Percentiles rank a stretch among this genome's conserved stretches.
Conservation (phyloP, 768 basidiomycete species). For the Boletus rex-veris region DNA sequence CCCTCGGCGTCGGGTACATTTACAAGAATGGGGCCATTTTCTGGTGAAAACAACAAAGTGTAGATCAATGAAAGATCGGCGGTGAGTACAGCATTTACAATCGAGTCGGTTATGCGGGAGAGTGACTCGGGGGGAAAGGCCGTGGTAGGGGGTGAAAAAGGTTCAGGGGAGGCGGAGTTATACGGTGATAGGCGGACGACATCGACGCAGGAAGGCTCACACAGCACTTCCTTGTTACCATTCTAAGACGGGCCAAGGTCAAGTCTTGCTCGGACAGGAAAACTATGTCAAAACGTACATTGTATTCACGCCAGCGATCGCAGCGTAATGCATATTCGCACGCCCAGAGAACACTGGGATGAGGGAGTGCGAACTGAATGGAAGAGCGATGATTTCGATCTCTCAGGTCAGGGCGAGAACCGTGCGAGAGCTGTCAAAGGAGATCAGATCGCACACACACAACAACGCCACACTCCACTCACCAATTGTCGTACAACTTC, state of each 20-base stretch:
- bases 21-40: slow-evolving; percentile 50
- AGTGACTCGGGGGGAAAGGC: slow-evolving; percentile 41
- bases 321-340: slow-evolving; percentile 65
- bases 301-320: slow-evolving; percentile 56
- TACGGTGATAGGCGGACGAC: slow-evolving; percentile 26
- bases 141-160: slow-evolving; percentile 26
- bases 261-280: slow-evolving; percentile 5
- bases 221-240: slow-evolving; percentile 31
- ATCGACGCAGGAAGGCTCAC: slow-evolving; percentile 20
- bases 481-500: slow-evolving; percentile 69
- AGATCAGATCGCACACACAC: slow-evolving; percentile 7
- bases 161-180: slow-evolving; percentile 20
- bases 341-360: slow-evolving; percentile 63
- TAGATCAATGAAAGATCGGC: slow-evolving; percentile 50
- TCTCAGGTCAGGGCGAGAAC: slow-evolving; percentile 69
- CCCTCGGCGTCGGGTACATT: slow-evolving; percentile 65
- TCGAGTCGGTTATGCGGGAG: slow-evolving; percentile 43
- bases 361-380: slow-evolving; percentile 61
- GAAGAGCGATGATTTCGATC: slow-evolving; percentile 72
- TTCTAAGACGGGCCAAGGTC: slow-evolving; percentile 18
- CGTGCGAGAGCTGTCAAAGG: slow-evolving; percentile 47
- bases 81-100: slow-evolving; percentile 53
- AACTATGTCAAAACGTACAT: slow-evolving; percentile 37
- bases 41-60: slow-evolving; percentile 53
- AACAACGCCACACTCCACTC: slow-evolving; percentile 25